Percentiles rank a stretch among this genome's conserved stretches.
Evolutionary conservation across 2,329 filamentous ascomycete genomes (phyloP).

Genomic region (Fonsecaea monophora): DNA sequence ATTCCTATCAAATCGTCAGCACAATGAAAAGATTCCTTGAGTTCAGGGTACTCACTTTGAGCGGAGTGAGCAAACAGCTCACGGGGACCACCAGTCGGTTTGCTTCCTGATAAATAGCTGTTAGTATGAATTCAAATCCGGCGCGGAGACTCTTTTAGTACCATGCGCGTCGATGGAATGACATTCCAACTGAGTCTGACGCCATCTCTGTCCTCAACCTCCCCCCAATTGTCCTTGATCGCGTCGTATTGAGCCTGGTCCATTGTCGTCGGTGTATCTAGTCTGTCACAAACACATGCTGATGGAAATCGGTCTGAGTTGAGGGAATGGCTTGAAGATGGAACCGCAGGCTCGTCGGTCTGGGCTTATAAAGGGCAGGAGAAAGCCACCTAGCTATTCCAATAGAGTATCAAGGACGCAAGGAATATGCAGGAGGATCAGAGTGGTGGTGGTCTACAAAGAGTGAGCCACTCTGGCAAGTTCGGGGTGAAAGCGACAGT

Average conservation of each 20-base stretch:
- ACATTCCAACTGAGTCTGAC: constrained; percentile 98
- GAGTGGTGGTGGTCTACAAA: constrained; percentile 4
- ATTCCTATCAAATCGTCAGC: constrained; percentile 95
- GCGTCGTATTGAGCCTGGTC: constrained; percentile 74
- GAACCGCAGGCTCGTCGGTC: not conserved
- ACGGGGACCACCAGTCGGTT: constrained; percentile 94
- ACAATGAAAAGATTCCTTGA: constrained; percentile 46
- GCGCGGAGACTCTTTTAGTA: constrained; percentile 44
- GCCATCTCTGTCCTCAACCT: constrained; percentile 95
- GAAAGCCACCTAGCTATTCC: constrained; percentile 17
- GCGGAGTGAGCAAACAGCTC: constrained; percentile 90
- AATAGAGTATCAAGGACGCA: not conserved
- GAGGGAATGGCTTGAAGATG: constrained; percentile 1
- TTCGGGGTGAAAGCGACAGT: constrained; percentile 13
- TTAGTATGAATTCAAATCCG: constrained; percentile 39
- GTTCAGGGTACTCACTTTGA: constrained; percentile 66
- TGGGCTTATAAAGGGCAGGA: not conserved
- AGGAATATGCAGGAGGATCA: not conserved
- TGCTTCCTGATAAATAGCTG: constrained; percentile 70
- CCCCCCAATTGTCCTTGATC: constrained; percentile 94
- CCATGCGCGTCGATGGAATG: constrained; percentile 97
- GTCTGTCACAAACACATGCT: constrained; percentile 35
- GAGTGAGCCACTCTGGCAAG: constrained; percentile 34
- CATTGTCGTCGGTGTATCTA: constrained; percentile 62
- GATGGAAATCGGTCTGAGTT: constrained; percentile 2